Evolutionary conservation across 352 stramenopile genomes (phyloP), one percentile per base, ranked within the genome.

Genomic region (Pythium brachiatum): DNA sequence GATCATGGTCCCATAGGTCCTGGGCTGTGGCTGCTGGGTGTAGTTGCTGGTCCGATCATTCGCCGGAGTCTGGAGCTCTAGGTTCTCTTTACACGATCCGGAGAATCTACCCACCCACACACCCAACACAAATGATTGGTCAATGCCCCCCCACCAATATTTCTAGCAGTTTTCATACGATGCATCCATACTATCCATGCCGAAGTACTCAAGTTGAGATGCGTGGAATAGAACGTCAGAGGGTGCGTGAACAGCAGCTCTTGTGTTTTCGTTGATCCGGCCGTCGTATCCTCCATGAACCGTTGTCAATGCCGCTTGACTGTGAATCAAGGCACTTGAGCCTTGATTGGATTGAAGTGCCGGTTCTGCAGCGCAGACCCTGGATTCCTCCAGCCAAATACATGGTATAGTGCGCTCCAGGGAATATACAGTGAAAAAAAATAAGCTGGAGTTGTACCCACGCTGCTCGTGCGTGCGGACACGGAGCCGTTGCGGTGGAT

Each of bases 211-310:
- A 74, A 62, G n/a, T 63, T 64, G 7, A 74, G 43, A 60, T 75
- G 63, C 4, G 66, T 76, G n/a, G 66, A 47, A 12, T 66, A 76
- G 38, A 76, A 76, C 18, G 43, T 43, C 8, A 58, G 61, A 29
- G 63, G 50, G 7, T 63, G 61, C 11, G 54, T 48, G 2, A 21
- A 34, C 12, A 44, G 50, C 7, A 36, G 43, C 11, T 48, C 25
- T 20, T 36, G 16, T 9, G n/a, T 7, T 13, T 18, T 27, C 21
- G 31, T 18, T n/a, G 15, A 21, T 23, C 27, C 46, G 0, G 21
- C 15, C 18, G 26, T 23, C 2, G 58, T 41, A 23, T 68, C 21
- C 31, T 60, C 52, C 20, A 67, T 9, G 11, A 76, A 34, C n/a
- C 47, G 39, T 39, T 69, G 61, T 66, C 66, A 74, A 11, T 71